Evolutionary conservation across 768 basidiomycete genomes (phyloP), one percentile per base, ranked within the genome.

Genomic region (Collybia nuda): DNA sequence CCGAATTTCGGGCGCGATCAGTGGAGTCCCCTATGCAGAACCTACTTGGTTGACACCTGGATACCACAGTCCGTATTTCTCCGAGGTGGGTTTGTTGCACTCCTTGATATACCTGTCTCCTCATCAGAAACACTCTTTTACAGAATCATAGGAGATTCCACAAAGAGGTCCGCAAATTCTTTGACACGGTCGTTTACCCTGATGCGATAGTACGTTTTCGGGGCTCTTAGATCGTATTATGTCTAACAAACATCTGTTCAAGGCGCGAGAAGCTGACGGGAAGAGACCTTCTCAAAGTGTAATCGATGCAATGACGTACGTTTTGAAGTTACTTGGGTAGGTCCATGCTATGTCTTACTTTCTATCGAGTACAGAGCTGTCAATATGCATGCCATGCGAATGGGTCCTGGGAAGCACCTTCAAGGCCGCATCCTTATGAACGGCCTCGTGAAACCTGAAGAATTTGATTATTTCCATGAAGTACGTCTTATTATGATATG

Each of bases 351-450:
- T 82, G 81, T 68, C 75, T 83, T 57, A 79, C 78, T 66, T 70
- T 71, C 40, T 47, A n/a, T 38, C 21, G 11, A 8, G 6, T 22
- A 18, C 43, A 87, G 85, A 19, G 83, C 78, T 26, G 32, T 82
- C 32, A 84, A 92, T 57, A 56, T 97, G 40, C 88, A 93, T 62
- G 88, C 92, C 12, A 97, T 98, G 95, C 83, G 93, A 24, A 70
- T 95, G 72, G 96, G 96, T 18, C 96, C 96, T 7, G 93, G 93
- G 18, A 93, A 93, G 65, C 94, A 98, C 60, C 79, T 98, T 9
- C 77, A 87, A 64, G 95, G 95, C 4, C 78, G 82, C 14, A 79
- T 70, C 9, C 73, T 99, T n/a, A 85, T 93, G 78, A 82, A 80
- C 47, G 95, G 92, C 1, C 63, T 86, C 6, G 86, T 97, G 40